Evolutionary conservation across 2,329 filamentous ascomycete species (phyloP).

Genomic region (Aspergillus transmontanensis): DNA sequence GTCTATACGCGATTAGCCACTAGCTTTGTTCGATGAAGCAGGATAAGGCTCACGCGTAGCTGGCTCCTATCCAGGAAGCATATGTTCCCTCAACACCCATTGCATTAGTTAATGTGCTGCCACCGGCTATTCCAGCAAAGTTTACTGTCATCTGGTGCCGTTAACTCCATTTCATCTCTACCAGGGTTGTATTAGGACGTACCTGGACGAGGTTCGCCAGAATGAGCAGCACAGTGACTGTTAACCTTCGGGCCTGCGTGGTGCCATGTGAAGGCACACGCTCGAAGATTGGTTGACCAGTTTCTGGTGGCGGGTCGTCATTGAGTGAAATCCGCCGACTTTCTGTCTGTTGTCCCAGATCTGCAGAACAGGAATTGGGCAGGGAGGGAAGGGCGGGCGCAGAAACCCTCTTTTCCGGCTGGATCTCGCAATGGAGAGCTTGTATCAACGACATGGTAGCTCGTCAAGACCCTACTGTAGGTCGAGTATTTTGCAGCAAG

Average conservation of each 20-base stretch:
- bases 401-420: neutral
- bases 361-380: neutral
- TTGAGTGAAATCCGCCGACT: neutral
- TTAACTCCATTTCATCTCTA: neutral
- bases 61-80: slow-evolving; percentile 31
- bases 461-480: neutral
- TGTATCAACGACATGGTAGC: slow-evolving; percentile 1
- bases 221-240: slow-evolving; percentile 25
- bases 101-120: slow-evolving; percentile 22
- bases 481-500: no score
- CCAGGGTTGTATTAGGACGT: neutral
- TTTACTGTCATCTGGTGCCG: slow-evolving; percentile 29
- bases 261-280: slow-evolving; percentile 16
- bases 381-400: neutral
- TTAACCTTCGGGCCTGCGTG: slow-evolving; percentile 20
- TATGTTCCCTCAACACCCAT: slow-evolving; percentile 23
- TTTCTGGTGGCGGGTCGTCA: slow-evolving; percentile 17
- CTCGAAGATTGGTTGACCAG: slow-evolving; percentile 24
- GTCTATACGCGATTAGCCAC: slow-evolving; percentile 27
- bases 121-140: slow-evolving; percentile 30
- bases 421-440: neutral
- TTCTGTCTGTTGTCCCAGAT: neutral
- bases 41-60: slow-evolving; percentile 24
- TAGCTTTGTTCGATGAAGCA: no score
- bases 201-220: slow-evolving; percentile 32